Conservation (phyloP, 208 protist genomes). For the Leishmania mexicana region DNA sequence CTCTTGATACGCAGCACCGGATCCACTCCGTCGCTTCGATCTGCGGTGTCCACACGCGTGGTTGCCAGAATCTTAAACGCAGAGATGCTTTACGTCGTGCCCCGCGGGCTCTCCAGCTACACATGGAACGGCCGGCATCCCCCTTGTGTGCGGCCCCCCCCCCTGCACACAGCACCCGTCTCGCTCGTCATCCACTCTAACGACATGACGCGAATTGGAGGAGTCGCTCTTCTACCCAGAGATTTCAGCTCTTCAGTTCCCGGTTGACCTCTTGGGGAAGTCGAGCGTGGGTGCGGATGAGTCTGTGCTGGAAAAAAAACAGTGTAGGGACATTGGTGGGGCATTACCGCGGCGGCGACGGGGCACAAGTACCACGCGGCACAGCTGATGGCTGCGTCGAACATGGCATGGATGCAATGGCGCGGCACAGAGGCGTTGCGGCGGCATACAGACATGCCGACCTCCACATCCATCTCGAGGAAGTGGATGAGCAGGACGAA, state of each 20-base stretch:
- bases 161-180: background rate
- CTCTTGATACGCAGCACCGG: background rate
- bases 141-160: background rate
- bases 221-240: background rate
- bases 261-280: background rate
- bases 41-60: constrained; percentile 9
- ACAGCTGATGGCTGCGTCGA: background rate
- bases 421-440: background rate
- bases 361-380: background rate
- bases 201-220: background rate
- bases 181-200: background rate
- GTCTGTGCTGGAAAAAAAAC: too few species aligned
- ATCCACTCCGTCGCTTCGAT: background rate
- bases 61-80: constrained; percentile 18
- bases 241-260: background rate
- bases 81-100: constrained; percentile 13
- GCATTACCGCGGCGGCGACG: background rate
- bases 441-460: background rate
- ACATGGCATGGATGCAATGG: background rate
- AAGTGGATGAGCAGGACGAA: background rate
- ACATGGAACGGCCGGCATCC: background rate
- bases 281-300: background rate
- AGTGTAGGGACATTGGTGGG: background rate
- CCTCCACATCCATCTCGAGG: background rate
- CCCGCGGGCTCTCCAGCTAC: constrained; percentile 10